Percentiles rank a stretch among this genome's conserved stretches.
These are phyloP conservation scores for Anthracocystis setariae DNA, from an alignment of 1,284 basidiomycete species.

Conservation along the genomic window DNA sequence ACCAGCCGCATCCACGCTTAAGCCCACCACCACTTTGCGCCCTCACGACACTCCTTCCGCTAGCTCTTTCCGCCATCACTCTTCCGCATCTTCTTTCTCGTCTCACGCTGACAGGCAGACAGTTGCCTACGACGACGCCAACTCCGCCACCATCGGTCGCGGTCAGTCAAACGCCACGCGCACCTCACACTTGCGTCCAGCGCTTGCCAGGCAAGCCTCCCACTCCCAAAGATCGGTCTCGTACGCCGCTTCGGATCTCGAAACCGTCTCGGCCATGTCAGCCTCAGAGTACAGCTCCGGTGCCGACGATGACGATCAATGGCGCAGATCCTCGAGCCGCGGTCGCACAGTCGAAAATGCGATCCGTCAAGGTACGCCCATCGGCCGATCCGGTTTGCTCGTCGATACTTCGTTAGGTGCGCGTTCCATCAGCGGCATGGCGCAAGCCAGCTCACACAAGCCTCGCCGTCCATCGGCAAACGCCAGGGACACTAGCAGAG, in stretches of 20 bases:
- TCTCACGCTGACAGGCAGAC: conserved; percentile 17
- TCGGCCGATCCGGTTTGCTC: conserved; percentile 29
- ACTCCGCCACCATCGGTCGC: conserved; percentile 30
- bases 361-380: conserved; percentile 30
- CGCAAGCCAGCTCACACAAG: conserved; percentile 19
- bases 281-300: conserved; percentile 58
- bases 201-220: conserved; percentile 34
- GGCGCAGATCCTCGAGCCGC: conserved; percentile 22
- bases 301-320: conserved; percentile 48
- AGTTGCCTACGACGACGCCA: conserved; percentile 30
- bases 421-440: conserved; percentile 29
- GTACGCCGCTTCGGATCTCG: conserved; percentile 56
- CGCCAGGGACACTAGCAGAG: conserved; percentile 37
- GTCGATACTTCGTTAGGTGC: conserved; percentile 22
- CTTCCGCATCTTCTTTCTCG: conserved; percentile 23
- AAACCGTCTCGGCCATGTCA: conserved; percentile 52
- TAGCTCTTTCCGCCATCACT: conserved; percentile 15
- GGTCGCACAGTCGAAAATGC: conserved; percentile 30
- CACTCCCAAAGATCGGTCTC: conserved; percentile 48
- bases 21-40: conserved; percentile 24
- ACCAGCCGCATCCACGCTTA: conserved; percentile 19
- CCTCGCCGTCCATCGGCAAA: conserved; percentile 30
- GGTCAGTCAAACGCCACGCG: conserved; percentile 26
- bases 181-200: conserved; percentile 32
- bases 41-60: conserved; percentile 25